These are phyloP conservation scores for Amanita inopinata DNA, from an alignment of 768 basidiomycete species.

Conservation along the genomic window DNA sequence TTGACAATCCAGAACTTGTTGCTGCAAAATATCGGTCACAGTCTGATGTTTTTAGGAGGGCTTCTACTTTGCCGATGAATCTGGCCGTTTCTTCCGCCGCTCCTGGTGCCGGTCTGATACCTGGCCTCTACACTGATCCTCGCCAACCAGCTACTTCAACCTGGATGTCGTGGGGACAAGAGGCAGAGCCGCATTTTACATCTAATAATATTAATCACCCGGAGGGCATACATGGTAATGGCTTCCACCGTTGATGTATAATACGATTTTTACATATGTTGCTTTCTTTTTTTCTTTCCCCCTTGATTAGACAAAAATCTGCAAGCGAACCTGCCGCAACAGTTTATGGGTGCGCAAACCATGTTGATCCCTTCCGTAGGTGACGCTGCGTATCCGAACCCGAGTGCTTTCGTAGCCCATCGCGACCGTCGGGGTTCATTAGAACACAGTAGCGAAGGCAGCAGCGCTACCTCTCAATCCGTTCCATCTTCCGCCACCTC, in stretches of 20 bases:
- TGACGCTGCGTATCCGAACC: slow-evolving; percentile 1
- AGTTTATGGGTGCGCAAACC: slow-evolving; percentile 6
- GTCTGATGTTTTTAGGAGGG: slow-evolving; percentile 24
- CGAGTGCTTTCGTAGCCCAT: slow-evolving; percentile 8
- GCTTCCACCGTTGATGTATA: slow-evolving; percentile 8
- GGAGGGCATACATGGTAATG: slow-evolving; percentile 11
- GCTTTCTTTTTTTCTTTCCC: slow-evolving; percentile 14
- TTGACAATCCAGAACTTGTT: slow-evolving; percentile 27
- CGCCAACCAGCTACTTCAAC: slow-evolving; percentile 4
- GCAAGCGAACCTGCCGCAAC: slow-evolving; percentile 8
- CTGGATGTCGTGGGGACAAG: slow-evolving; percentile 14
- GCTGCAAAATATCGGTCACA: slow-evolving; percentile 38
- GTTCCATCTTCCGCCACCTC: slow-evolving; percentile 46
- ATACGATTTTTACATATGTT: slow-evolving; percentile 18
- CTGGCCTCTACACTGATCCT: slow-evolving; percentile 13
- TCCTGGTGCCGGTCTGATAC: slow-evolving; percentile 9
- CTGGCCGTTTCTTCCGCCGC: slow-evolving; percentile 4
- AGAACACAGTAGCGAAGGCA: slow-evolving; percentile 36
- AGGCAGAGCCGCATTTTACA: slow-evolving; percentile 9
- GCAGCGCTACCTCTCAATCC: slow-evolving; percentile 32
- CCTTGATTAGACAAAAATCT: slow-evolving; percentile 9
- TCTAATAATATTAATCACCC: slow-evolving; percentile 3
- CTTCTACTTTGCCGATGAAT: slow-evolving; percentile 1
- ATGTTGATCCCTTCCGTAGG: background rate
- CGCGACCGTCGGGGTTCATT: slow-evolving; percentile 22